These are phyloP conservation scores for Phytophthora citrophthora DNA, from an alignment of 352 stramenopile species.

Conservation along the genomic window DNA sequence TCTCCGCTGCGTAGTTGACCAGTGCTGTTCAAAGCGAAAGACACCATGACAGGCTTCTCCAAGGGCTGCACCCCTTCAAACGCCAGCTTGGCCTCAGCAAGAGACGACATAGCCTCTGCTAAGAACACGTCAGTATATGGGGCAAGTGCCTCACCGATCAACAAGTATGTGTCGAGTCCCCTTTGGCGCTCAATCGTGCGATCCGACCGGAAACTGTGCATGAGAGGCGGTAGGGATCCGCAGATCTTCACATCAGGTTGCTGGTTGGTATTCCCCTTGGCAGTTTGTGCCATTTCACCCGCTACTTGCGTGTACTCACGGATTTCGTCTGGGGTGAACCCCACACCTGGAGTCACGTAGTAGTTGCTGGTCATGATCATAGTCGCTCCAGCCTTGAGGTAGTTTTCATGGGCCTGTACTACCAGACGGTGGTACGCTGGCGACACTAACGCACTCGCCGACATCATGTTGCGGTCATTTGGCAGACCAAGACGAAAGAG, in stretches of 20 bases:
- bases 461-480: conserved; percentile 93
- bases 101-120: conserved; percentile 91
- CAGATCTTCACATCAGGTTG: conserved; percentile 62
- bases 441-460: conserved; percentile 81
- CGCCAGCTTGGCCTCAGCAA: conserved; percentile 85
- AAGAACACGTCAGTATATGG: conserved; percentile 86
- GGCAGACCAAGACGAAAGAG: conserved; percentile 82
- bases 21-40: conserved; percentile 81
- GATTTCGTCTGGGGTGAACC: conserved; percentile 85
- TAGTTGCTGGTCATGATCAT: conserved; percentile 92
- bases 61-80: conserved; percentile 75
- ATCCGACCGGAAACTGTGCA: conserved; percentile 90
- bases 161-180: conserved; percentile 75
- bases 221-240: conserved; percentile 90
- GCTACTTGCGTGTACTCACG: conserved; percentile 64
- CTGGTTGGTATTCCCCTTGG: conserved; percentile 37
- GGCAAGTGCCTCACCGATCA: conserved; percentile 78
- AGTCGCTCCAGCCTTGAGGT: conserved; percentile 78
- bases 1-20: conserved; percentile 87
- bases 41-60: conserved; percentile 80
- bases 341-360: conserved; percentile 83
- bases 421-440: conserved; percentile 72
- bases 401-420: conserved; percentile 71
- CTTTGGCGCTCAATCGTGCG: conserved; percentile 77
- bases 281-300: conserved; percentile 67